Evolutionary conservation across 1,284 basidiomycete species (phyloP).

Genomic region (Fomitiporia mediterranea): DNA sequence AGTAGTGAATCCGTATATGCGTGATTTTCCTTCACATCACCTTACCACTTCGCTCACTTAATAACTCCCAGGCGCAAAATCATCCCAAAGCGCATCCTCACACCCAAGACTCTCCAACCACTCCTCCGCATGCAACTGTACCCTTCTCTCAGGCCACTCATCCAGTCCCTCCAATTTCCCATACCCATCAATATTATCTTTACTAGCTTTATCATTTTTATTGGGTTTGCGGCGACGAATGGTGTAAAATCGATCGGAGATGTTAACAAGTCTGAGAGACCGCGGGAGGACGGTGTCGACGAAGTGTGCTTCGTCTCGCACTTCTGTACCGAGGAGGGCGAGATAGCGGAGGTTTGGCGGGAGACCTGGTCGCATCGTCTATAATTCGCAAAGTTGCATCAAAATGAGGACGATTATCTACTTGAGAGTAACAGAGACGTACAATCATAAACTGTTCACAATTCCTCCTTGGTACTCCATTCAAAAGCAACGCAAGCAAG

Average conservation of each 20-base stretch:
- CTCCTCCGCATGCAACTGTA: conserved; percentile 47
- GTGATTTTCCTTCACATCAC: no score
- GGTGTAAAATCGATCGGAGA: conserved; percentile 54
- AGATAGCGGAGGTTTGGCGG: conserved; percentile 52
- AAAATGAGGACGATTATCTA: neutral
- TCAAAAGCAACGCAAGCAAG: conserved; percentile 49
- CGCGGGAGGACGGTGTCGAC: conserved; percentile 57
- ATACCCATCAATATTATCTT: no score
- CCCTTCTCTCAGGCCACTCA: conserved; percentile 51
- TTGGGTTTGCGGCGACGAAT: conserved; percentile 29
- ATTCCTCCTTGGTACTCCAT: conserved; percentile 35
- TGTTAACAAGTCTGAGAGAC: conserved; percentile 44
- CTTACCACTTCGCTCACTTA: no score
- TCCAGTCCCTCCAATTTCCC: conserved; percentile 36
- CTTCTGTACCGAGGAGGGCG: conserved; percentile 43
- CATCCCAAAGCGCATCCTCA: conserved; percentile 30
- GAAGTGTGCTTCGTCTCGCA: conserved; percentile 41
- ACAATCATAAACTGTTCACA: conserved; percentile 31
- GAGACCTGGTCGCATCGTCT: conserved; percentile 59
- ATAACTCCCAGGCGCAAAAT: conserved; percentile 17
- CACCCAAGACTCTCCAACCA: conserved; percentile 62
- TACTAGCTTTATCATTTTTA: neutral
- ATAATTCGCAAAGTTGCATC: neutral
- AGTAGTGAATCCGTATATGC: no score
- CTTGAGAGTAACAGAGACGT: neutral